A percentile compares a stretch with the other conserved stretches of the same genome.
Conservation (phyloP, 352 stramenopile species). For the Pythium brachiatum region DNA sequence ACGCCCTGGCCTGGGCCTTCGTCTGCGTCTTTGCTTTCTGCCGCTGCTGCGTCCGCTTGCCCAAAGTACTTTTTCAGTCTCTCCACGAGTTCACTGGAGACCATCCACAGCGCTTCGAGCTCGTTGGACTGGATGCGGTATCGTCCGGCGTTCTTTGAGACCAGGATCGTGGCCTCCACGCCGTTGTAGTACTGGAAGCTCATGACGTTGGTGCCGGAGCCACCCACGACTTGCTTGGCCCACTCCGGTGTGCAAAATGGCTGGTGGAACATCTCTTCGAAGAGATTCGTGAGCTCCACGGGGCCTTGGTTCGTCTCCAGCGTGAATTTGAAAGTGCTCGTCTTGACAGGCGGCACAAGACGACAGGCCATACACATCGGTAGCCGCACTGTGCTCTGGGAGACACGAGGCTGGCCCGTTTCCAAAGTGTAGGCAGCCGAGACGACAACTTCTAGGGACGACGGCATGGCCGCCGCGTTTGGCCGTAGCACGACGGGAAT, state of each 20-base stretch:
- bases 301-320: conserved; percentile 85
- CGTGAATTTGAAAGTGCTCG: conserved; percentile 85
- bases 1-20: conserved; percentile 18
- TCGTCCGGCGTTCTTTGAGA: conserved; percentile 87
- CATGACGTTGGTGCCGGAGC: conserved; percentile 68
- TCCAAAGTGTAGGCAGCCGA: conserved; percentile 74
- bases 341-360: conserved; percentile 75
- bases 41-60: conserved; percentile 11
- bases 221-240: conserved; percentile 60
- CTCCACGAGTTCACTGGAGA: conserved; percentile 72
- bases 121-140: conserved; percentile 88
- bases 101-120: conserved; percentile 76
- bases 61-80: conserved; percentile 58
- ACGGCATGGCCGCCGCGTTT: conserved; percentile 49
- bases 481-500: conserved; percentile 58
- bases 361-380: conserved; percentile 74
- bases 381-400: conserved; percentile 56
- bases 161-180: conserved; percentile 80
- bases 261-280: conserved; percentile 87
- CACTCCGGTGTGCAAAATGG: conserved; percentile 64
- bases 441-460: conserved; percentile 58
- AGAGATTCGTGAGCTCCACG: conserved; percentile 67
- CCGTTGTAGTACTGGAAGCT: conserved; percentile 90
- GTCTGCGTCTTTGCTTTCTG: conserved; percentile 26
- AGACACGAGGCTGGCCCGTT: conserved; percentile 66